Conservation (phyloP, 2,329 filamentous ascomycete species). For the Colletotrichum sublineola region DNA sequence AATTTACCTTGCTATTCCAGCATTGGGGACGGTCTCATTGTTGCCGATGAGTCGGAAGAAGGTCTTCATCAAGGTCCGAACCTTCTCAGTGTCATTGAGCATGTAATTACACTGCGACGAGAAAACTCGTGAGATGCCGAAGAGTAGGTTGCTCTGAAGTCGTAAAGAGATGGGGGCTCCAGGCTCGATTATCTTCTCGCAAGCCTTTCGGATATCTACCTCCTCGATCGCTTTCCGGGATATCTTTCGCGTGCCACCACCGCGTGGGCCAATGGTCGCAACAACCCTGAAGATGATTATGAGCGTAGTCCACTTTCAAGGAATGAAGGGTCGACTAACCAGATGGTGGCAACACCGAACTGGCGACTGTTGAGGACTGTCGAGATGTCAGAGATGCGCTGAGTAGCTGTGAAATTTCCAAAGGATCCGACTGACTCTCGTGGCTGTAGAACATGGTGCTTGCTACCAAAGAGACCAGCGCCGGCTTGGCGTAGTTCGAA, state of each 20-base stretch:
- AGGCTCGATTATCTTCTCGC: slow-evolving; percentile 84
- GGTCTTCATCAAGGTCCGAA: slow-evolving; percentile 78
- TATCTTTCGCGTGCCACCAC: slow-evolving; percentile 78
- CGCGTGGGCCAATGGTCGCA: slow-evolving; percentile 82
- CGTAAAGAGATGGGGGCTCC: slow-evolving; percentile 90
- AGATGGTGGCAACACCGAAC: slow-evolving; percentile 94
- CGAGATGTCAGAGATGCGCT: slow-evolving; percentile 45
- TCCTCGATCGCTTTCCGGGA: slow-evolving; percentile 88
- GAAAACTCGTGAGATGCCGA: slow-evolving; percentile 87
- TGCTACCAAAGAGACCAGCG: slow-evolving; percentile 16
- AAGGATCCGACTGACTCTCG: slow-evolving; percentile 75
- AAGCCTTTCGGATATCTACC: slow-evolving; percentile 89
- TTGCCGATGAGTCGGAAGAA: slow-evolving; percentile 71
- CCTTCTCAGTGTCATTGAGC: slow-evolving; percentile 81
- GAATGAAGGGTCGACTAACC: slow-evolving; percentile 66
- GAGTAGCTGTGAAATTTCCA: background rate
- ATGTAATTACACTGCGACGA: slow-evolving; percentile 90
- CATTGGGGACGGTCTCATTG: slow-evolving; percentile 76
- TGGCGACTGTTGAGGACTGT: slow-evolving; percentile 84
- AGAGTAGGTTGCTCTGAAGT: slow-evolving; percentile 89
- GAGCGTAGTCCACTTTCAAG: background rate
- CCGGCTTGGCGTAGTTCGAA: slow-evolving; percentile 2
- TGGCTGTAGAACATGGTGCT: slow-evolving; percentile 91
- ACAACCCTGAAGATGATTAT: slow-evolving; percentile 76
- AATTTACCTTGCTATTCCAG: slow-evolving; percentile 78